Evolutionary conservation across 2,329 filamentous ascomycete species (phyloP), one percentile per base, ranked within the genome.

Genomic region (Hypomyces rosellus): DNA sequence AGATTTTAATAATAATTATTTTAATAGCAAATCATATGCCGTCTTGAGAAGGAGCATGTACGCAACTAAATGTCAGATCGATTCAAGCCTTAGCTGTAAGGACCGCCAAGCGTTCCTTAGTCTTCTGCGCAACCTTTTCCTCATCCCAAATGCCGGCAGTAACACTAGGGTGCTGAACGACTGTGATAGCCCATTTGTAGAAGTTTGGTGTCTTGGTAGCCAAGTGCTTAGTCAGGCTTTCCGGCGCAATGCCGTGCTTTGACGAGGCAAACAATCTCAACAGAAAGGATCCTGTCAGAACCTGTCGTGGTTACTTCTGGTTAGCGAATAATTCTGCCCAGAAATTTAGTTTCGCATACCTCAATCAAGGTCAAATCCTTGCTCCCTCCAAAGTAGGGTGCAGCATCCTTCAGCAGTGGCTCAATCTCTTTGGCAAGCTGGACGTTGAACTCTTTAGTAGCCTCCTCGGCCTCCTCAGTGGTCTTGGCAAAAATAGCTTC

Each of bases 271-370:
- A 72, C 16, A 84, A 62, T 2, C 86, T 76, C 18, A 89, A 61
- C 8, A 88, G 61, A 63, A 90, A 89, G 0, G 86, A 82, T 0
- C 81, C 86, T 2, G 76, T 78, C 51, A 82, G 70, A 13, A 78
- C 82, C 81, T 84, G n/a, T n/a, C n/a, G n/a, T n/a, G n/a, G 0
- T 30, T 30, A 44, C 39, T 30, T 20, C 5, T 14, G 13, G 44
- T 58, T 49, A 57, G 50, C 54, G 38, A 3, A 14, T 16, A 14
- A n/a, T n/a, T n/a, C n/a, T n/a, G n/a, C n/a, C n/a, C n/a, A n/a
- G n/a, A n/a, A n/a, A n/a, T n/a, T n/a, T n/a, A n/a, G n/a, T n/a
- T n/a, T n/a, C n/a, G n/a, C n/a, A n/a, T n/a, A n/a, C n/a, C n/a
- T n/a, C n/a, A n/a, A n/a, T n/a, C n/a, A n/a, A n/a, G n/a, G n/a